These are phyloP conservation scores for Hibiscus tridactylites DNA, from an alignment of 345 rosid species.

Conservation along the genomic window DNA sequence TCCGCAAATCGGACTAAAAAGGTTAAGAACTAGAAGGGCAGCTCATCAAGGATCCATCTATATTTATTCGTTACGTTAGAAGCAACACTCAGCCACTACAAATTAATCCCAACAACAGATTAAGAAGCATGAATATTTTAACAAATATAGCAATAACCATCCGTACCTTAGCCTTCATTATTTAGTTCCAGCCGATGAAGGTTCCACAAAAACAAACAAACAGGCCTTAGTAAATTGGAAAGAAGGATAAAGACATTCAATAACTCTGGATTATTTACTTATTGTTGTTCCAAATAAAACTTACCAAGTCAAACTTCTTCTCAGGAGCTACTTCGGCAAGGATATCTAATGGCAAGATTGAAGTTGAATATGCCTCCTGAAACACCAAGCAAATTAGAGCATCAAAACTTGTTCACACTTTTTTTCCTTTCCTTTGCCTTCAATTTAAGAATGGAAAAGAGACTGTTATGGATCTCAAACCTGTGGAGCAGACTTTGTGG, in stretches of 20 bases:
- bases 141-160: background rate
- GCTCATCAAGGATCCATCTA: background rate
- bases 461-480: constrained; percentile 21
- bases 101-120: background rate
- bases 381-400: constrained; percentile 1
- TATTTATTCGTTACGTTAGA: background rate
- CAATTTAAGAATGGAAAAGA: background rate
- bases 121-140: background rate
- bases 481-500: constrained; percentile 79
- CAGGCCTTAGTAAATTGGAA: background rate
- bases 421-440: no score
- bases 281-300: constrained; percentile 5
- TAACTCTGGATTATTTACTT: background rate
- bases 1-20: background rate
- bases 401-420: background rate
- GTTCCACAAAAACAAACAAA: constrained; percentile 29
- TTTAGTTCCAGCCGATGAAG: constrained; percentile 15
- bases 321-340: constrained; percentile 79
- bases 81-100: background rate
- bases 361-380: constrained; percentile 78
- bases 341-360: constrained; percentile 69
- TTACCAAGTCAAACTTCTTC: constrained; percentile 57
- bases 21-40: background rate
- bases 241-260: background rate
- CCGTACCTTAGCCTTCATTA: constrained; percentile 78